A percentile compares a stretch with the other conserved stretches of the same genome.
Evolutionary conservation across 2,329 filamentous ascomycete species (phyloP).

Genomic region (Botryotinia calthae): DNA sequence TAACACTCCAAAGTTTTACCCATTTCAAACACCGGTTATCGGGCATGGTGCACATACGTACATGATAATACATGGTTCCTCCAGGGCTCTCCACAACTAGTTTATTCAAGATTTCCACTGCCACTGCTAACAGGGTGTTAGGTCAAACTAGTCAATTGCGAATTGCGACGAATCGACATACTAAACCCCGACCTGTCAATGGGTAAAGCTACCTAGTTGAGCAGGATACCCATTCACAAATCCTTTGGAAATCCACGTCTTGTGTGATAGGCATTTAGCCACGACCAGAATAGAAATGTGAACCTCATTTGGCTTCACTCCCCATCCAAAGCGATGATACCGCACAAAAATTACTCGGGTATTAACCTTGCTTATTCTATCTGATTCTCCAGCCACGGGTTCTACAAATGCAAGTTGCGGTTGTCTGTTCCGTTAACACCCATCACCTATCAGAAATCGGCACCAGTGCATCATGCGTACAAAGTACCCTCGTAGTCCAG

Average conservation of each 20-base stretch:
- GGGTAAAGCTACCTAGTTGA: background rate
- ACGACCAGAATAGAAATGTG: conserved; percentile 6
- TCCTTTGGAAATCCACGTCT: background rate
- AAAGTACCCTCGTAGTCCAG: conserved; percentile 10
- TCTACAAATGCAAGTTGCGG: background rate
- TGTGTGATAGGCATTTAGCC: conserved; percentile 3
- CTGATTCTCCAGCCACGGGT: background rate
- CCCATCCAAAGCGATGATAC: background rate
- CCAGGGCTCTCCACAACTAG: conserved; percentile 6
- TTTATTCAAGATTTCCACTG: conserved; percentile 1
- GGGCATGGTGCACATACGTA: conserved; percentile 20
- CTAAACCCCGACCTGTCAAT: background rate
- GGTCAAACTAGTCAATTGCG: background rate
- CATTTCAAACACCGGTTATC: conserved; percentile 19
- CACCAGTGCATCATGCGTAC: conserved; percentile 12
- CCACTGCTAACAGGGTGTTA: background rate
- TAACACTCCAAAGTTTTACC: background rate
- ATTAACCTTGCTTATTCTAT: background rate
- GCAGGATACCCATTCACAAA: background rate
- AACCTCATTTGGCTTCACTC: background rate
- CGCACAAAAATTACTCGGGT: conserved; percentile 1
- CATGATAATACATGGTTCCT: conserved; percentile 19
- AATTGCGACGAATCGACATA: background rate
- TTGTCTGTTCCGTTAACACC: conserved; percentile 9
- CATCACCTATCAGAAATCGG: conserved; percentile 6